Conservation (phyloP, 768 basidiomycete genomes). For the Chiua virens region DNA sequence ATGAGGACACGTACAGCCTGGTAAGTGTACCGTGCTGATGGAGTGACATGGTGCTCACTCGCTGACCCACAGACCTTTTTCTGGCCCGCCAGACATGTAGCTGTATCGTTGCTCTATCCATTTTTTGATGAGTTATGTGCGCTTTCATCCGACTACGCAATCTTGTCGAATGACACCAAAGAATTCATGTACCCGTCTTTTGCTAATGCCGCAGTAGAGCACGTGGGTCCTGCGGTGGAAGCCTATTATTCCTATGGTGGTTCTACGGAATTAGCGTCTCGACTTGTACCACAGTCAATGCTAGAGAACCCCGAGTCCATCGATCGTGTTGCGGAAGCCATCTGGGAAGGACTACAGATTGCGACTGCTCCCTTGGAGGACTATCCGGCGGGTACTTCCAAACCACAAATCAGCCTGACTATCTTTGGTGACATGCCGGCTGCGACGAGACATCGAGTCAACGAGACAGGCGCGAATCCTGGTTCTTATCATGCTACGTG, state of each 20-base stretch:
- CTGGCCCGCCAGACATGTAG: slow-evolving; percentile 5
- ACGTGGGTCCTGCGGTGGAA: slow-evolving; percentile 9
- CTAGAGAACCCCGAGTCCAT: slow-evolving; percentile 2
- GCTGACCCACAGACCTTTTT: slow-evolving; percentile 3
- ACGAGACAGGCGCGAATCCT: slow-evolving; percentile 20
- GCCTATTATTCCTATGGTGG: slow-evolving; percentile 10
- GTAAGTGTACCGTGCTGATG: slow-evolving; percentile 3
- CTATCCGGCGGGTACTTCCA: neutral
- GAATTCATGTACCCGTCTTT: slow-evolving; percentile 14
- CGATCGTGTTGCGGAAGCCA: slow-evolving; percentile 14
- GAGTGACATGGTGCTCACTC: too few relatives aligned
- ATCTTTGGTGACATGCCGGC: slow-evolving; percentile 17
- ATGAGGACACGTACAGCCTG: slow-evolving; percentile 1
- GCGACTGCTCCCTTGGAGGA: neutral
- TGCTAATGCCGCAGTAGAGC: slow-evolving; percentile 1
- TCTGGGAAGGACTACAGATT: slow-evolving; percentile 17
- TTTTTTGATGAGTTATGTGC: slow-evolving; percentile 14
- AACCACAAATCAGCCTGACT: neutral
- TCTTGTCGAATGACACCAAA: slow-evolving; percentile 12
- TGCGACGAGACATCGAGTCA: slow-evolving; percentile 2
- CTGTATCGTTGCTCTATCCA: slow-evolving; percentile 12
- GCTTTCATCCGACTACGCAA: slow-evolving; percentile 8
- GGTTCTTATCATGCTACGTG: slow-evolving; percentile 17
- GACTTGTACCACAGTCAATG: slow-evolving; percentile 14
- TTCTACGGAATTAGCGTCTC: slow-evolving; percentile 9